Base-by-base conservation (phyloP, 768 basidiomycete species). In the Panellus pusillus region DNA sequence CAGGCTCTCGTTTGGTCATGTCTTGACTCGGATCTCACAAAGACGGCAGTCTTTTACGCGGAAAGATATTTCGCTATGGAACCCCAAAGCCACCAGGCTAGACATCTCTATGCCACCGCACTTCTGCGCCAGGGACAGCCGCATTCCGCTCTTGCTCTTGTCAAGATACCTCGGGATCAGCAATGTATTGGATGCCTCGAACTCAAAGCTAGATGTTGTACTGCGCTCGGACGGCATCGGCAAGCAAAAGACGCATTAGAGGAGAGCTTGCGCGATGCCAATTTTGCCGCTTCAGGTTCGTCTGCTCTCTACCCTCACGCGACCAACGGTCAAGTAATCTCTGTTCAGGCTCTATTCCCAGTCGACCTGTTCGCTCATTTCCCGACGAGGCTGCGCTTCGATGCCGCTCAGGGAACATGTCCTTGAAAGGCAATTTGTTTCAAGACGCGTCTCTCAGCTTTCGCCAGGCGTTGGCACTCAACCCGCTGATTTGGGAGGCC, bases 401-500 rank as follows among this genome's bases (percentile, higher is more conserved):
- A 57, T 92, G 92, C 78, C 80, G 84, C 63, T 79, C 89, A 44
- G 93, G 92, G 38, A 79, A 74, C 36, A 81, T 86, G 69, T 90
- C 92, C 29, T 63, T 86, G 65, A 90, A 87, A 69, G 91, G 87
- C 44, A 91, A 93, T 68, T 78, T 89, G 54, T 80, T 79, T 3
- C 85, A 87, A 49, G 80, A 82, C 60, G 93, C 93, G n/a, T 74
- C 78, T 20, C 64, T 71, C 49, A 86, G 84, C 64, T 95, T 88
- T 68, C 77, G 78, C 42, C 80, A 84, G 54, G 89, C 92, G 24
- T 75, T 97, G 55, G 67, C 74, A 13, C 66, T 84, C 43, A 86
- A 92, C 65, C 90, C 91, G 29, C 80, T 91, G 66, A 71, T 94
- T 49, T 96, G 93, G 93, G 93, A 97, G 68, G 93, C 93, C 5